Conservation (phyloP, 768 basidiomycete species). For the Lentinula raphanica region DNA sequence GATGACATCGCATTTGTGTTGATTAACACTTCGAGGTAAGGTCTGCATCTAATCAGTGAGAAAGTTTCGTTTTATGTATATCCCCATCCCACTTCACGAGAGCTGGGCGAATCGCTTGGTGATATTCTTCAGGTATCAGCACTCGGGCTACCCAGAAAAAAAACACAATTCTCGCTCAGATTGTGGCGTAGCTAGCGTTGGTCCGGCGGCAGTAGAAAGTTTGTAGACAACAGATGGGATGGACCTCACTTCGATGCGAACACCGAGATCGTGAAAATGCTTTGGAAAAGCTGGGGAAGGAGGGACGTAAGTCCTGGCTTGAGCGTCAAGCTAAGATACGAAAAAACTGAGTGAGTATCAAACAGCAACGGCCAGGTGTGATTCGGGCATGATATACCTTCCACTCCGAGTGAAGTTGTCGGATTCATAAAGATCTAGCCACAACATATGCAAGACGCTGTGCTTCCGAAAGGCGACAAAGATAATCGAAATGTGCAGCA, state of each 20-base stretch:
- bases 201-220: background rate
- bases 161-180: too few species aligned
- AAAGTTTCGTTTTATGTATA: too few species aligned
- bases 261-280: constrained; percentile 88
- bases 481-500: constrained; percentile 86
- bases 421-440: constrained; percentile 87
- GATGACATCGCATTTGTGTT: too few species aligned
- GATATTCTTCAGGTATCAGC: too few species aligned
- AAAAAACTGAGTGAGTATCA: background rate
- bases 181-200: too few species aligned
- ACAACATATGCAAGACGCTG: constrained; percentile 87
- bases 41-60: too few species aligned
- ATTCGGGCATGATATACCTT: constrained; percentile 26
- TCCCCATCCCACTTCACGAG: too few species aligned
- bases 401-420: constrained; percentile 49
- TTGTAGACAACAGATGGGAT: constrained; percentile 4
- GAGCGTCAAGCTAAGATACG: constrained; percentile 66
- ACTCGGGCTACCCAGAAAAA: too few species aligned
- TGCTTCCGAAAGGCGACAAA: constrained; percentile 72
- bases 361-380: too few species aligned
- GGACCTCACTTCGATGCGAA: constrained; percentile 75
- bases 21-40: too few species aligned
- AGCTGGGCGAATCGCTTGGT: too few species aligned
- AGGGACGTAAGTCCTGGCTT: constrained; percentile 95
- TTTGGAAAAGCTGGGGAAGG: constrained; percentile 56